A percentile compares a stretch with the other conserved stretches of the same genome.
phyloP scores from a whole-genome alignment of 2,329 filamentous ascomycete species.

The Zasmidium cellare region DNA sequence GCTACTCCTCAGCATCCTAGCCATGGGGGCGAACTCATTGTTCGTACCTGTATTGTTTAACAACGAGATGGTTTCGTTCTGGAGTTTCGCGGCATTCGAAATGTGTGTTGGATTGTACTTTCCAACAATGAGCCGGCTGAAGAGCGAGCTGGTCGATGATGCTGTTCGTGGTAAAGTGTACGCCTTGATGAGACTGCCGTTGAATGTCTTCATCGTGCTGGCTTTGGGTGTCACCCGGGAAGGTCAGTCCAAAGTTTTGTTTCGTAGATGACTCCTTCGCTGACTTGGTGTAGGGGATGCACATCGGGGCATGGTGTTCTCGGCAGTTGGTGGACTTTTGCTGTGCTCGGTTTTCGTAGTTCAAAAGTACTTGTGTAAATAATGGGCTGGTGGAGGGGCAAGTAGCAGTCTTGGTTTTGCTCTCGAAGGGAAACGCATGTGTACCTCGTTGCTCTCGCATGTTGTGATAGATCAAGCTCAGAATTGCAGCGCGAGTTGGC shows the following conservation, averaged over 20 bases:
- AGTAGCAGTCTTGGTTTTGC: too few species aligned
- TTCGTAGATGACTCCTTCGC: not conserved
- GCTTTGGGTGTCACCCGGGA: conserved; percentile 49
- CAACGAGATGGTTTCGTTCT: conserved; percentile 50
- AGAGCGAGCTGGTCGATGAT: conserved; percentile 57
- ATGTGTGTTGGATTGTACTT: conserved; percentile 60
- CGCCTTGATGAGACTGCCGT: conserved; percentile 57
- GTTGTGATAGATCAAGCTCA: too few species aligned
- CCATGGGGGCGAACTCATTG: conserved; percentile 40
- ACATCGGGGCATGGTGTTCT: conserved; percentile 17
- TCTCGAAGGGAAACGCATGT: too few species aligned
- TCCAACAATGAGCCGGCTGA: conserved; percentile 57
- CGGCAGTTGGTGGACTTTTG: conserved; percentile 11
- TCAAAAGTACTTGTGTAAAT: not conserved
- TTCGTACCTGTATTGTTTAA: conserved; percentile 40
- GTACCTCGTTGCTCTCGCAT: too few species aligned
- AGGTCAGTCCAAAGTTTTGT: conserved; percentile 12
- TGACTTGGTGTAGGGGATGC: conserved; percentile 12
- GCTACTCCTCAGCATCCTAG: conserved; percentile 43
- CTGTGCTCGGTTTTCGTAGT: conserved; percentile 16
- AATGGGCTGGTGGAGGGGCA: too few species aligned
- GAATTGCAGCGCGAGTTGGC: too few species aligned
- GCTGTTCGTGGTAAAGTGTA: conserved; percentile 56
- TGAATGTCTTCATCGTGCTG: conserved; percentile 59
- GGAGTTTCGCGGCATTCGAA: conserved; percentile 60